Evolutionary conservation across 345 rosid genomes (phyloP).

Genomic region (Euphorbia tirucalli): DNA sequence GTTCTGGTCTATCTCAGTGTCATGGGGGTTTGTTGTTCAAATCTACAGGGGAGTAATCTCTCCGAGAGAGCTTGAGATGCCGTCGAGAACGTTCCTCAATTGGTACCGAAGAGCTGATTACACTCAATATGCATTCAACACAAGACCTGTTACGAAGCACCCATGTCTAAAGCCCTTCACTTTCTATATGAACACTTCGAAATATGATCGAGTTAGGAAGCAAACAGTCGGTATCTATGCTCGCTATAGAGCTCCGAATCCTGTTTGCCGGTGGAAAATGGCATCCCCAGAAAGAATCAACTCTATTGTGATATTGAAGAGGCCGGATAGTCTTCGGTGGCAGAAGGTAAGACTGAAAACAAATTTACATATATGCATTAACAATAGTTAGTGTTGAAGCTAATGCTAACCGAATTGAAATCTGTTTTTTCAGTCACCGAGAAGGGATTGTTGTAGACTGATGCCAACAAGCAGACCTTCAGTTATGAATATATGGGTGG

Average conservation of each 20-base stretch:
- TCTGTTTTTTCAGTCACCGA: constrained; percentile 58
- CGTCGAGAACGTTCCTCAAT: constrained; percentile 76
- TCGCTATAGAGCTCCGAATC: constrained; percentile 36
- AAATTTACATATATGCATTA: too few relatives aligned
- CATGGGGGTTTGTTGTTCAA: constrained; percentile 86
- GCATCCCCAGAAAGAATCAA: constrained; percentile 55
- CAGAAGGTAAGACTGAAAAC: constrained; percentile 41
- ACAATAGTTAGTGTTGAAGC: background rate
- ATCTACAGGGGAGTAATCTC: constrained; percentile 66
- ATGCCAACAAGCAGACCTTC: constrained; percentile 51
- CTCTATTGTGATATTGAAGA: constrained; percentile 58
- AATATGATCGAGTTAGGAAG: constrained; percentile 46
- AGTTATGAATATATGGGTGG: constrained; percentile 65
- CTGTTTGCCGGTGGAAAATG: constrained; percentile 64
- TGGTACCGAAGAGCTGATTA: constrained; percentile 76
- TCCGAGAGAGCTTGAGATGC: constrained; percentile 87
- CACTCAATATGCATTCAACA: constrained; percentile 76
- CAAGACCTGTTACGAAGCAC: constrained; percentile 70
- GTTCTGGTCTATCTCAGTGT: constrained; percentile 72
- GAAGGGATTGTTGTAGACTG: constrained; percentile 81
- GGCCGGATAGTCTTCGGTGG: constrained; percentile 67
- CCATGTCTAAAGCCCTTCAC: constrained; percentile 72
- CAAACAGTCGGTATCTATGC: constrained; percentile 56
- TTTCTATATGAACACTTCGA: constrained; percentile 54
- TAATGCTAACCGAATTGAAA: background rate